Base-by-base conservation (phyloP, 2,329 filamentous ascomycete species). In the Amesomyces nigricolor region DNA sequence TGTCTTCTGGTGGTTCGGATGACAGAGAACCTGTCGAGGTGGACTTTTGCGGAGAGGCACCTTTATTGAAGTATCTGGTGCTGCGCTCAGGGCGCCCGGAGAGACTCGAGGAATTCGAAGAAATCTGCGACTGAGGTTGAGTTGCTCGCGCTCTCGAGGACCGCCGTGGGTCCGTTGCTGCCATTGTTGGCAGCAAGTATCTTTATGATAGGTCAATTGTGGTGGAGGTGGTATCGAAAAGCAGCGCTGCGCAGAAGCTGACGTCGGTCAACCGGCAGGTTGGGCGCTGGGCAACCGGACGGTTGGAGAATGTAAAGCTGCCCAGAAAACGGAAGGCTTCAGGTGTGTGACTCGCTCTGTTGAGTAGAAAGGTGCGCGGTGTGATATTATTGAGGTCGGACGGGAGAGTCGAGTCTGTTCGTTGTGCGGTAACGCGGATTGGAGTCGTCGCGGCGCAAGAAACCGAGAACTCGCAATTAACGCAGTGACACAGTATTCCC, bases 121-220 rank as follows among this genome's bases (percentile, higher is more conserved):
- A 89, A 65, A 89, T 86, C 65, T 89, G 85, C 65, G 86, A 83
- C 73, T 83, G 82, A 67, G 85, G 81, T 76, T 91, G 88, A 65
- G 84, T 84, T 70, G 81, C 83, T 74, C 89, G 88, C 77, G 90
- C 90, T 80, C 92, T 86, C 73, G 91, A 94, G 68, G 91, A 96
- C 71, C 92, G 89, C 75, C 92, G 87, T 71, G 88, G 89, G 69
- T 87, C 81, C 65, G 75, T 75, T 68, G 76, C 79, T 77, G 80
- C 79, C 80, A 82, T 81, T 77, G 75, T 75, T 70, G 65, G 67
- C 68, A 64, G 66, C 67, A 58, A 63, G 57, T 57, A 64, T 66
- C 64, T 66, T 61, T 62, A 65, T 48, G 45, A 46, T 43, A 64
- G 67, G 65, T 26, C 22, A 26, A 26, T 26, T 26, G 6, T 26